Percentiles rank a stretch among this genome's conserved stretches.
Evolutionary conservation across 1,139 yeast species (phyloP).

Genomic region (Blastobotrys arbuscula): DNA sequence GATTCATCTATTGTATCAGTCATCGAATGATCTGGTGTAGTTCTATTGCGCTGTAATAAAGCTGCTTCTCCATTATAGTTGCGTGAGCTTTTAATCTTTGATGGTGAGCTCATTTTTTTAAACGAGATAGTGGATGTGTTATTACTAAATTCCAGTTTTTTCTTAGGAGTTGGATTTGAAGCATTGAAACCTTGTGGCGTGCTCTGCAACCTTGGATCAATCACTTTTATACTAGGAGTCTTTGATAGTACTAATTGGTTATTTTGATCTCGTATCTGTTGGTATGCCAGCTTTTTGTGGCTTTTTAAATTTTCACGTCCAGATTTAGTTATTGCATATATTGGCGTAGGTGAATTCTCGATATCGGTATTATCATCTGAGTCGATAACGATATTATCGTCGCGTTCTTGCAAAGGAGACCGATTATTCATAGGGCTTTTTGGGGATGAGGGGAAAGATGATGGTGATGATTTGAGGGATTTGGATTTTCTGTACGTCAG

Average conservation of each 20-base stretch:
- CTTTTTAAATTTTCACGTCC: neutral
- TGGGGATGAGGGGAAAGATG: neutral
- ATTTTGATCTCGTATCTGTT: neutral
- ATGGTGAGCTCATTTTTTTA: constrained; percentile 10
- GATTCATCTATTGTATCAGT: neutral
- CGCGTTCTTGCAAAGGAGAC: neutral
- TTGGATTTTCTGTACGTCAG: constrained; percentile 2
- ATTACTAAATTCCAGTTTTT: constrained; percentile 4
- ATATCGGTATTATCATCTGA: constrained; percentile 13
- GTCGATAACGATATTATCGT: constrained; percentile 7
- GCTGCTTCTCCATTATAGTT: constrained; percentile 9
- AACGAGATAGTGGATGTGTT: constrained; percentile 4
- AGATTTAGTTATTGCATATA: neutral
- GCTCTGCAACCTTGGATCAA: neutral
- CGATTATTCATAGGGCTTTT: neutral
- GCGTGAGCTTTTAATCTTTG: too few relatives aligned
- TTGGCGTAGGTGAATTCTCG: constrained; percentile 8
- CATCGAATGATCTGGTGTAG: neutral
- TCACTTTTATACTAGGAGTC: neutral
- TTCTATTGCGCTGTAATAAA: constrained; percentile 9
- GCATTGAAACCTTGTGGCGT: too few relatives aligned
- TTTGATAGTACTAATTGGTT: neutral
- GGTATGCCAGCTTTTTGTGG: neutral
- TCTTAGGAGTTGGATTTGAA: neutral
- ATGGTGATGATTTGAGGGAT: neutral